Base-by-base conservation (phyloP, 495 filamentous ascomycete species). In the Penicillium manginii region DNA sequence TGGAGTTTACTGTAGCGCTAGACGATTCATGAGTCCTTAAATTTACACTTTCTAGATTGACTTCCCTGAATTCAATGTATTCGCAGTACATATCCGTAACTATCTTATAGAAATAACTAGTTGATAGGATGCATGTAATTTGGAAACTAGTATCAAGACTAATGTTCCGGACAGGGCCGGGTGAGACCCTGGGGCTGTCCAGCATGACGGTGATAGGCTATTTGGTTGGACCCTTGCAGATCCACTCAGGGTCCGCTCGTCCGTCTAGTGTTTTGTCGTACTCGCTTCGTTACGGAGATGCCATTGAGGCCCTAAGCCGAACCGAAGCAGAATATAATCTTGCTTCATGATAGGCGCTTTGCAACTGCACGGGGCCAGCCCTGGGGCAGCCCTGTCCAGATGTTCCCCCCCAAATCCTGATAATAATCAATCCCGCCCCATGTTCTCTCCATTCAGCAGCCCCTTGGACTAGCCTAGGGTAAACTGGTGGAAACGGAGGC, bases 121-220 rank as follows among this genome's bases (percentile, higher is more conserved):
- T 26, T 26, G 7, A 26, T 26, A 6, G 1, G 23, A 26, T 26
- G 7, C 23, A 26, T 26, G 9, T 29, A 29, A 5, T 29, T 29
- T 8, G 26, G 6, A 45, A n/a, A 45, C 17, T 45, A 45, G 42
- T 29, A 22, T 17, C 4, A 4, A 39, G 35, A n/a, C 15, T 39
- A 39, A 43, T 43, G 45, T 47, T 29, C 45, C 45, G 45, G 15
- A 0, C 45, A 23, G 15, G 4, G 10, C 45, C 45, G 45, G 45
- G 9, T 47, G 45, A 47, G 45, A 47, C 45, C 45, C 45, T 47
- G 45, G 45, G 22, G 45, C 45, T 22, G 22, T 26, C 10, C 6
- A 14, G 18, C 45, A 22, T 21, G 15, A 22, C 21, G 45, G 9
- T 47, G 45, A 47, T 47, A 47, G 45, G 45, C 45, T 26, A 26